Base-by-base conservation (phyloP, 441 rosid species). In the Sinapis alba region DNA sequence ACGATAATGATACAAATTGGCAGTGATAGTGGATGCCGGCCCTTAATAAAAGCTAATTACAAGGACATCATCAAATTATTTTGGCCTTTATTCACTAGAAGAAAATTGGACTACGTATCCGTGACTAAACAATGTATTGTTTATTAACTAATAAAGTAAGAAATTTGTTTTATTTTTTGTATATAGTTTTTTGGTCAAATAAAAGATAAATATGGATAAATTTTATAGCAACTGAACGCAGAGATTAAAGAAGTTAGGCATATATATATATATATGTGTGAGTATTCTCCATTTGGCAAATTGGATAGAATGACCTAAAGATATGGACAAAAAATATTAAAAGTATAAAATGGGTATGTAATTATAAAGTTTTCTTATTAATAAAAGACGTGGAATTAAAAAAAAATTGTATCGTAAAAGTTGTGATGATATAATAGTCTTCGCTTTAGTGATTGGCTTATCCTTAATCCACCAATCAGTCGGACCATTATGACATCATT, bases 1-100 rank as follows among this genome's bases (percentile, higher is more conserved):
- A 34, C 30, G 50, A 62, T 60, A n/a, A 4, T 80, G 32, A 69
- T 80, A 82, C 71, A 83, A 80, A 60, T 50, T 53, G 79, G 65
- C 3, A 45, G 63, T 78, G 66, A 24, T 74, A 82, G 84, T 82
- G 90, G 86, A 77, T 18, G 62, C 41, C 61, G 65, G 81, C 68
- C 67, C 80, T 73, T 75, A 36, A 62, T 68, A 8, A 68, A 34
- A 13, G 63, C 21, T 58, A 58, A 58, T 56, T 74, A 45, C 64
- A 74, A 79, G 81, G 73, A 76, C 65, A 72, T 75, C 75, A 80
- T 16, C 80, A 75, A 63, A 81, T 77, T 71, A 36, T 64, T 63
- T 45, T n/a, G 56, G 59, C 66, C 12, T 45, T 45, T 23, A 58
- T 63, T 47, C 27, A 56, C 21, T 47, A 58, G 45, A 64, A 30